phyloP scores from a whole-genome alignment of 768 basidiomycete genomes.

The Coprinopsis marcescibilis region DNA sequence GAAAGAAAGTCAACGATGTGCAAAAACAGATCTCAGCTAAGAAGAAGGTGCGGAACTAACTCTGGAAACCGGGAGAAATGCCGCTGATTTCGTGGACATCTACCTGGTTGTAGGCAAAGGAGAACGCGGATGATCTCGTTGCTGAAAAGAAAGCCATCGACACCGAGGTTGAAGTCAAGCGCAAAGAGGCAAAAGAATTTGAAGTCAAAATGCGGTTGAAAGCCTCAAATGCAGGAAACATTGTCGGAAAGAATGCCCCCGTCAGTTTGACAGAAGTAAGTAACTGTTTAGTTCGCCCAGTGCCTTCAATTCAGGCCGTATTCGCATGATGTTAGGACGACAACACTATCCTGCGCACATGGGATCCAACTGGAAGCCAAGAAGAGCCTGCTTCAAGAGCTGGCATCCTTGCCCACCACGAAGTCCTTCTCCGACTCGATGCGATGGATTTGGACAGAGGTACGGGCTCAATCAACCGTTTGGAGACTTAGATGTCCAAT shows the following conservation, averaged over 20 bases:
- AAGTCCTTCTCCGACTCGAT: constrained; percentile 88
- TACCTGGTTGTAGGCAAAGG: constrained; percentile 62
- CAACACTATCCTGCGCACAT: constrained; percentile 74
- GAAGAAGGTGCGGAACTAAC: constrained; percentile 64
- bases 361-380: constrained; percentile 77
- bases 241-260: constrained; percentile 83
- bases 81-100: neutral
- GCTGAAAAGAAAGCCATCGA: constrained; percentile 82
- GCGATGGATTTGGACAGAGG: constrained; percentile 97
- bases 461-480: constrained; percentile 22
- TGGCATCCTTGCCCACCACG: constrained; percentile 94
- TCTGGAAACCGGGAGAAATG: neutral
- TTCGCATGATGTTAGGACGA: constrained; percentile 60
- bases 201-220: constrained; percentile 75
- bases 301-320: neutral
- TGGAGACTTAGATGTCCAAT: neutral
- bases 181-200: constrained; percentile 70
- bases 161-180: constrained; percentile 67
- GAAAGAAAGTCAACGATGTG: constrained; percentile 80
- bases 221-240: constrained; percentile 82
- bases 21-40: constrained; percentile 94
- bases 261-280: constrained; percentile 84
- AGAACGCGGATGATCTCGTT: constrained; percentile 84
- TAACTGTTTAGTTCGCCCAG: neutral
- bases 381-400: constrained; percentile 65